Evolutionary conservation across 2,329 filamentous ascomycete genomes (phyloP).

Genomic region (Stagonosporopsis vannaccii): DNA sequence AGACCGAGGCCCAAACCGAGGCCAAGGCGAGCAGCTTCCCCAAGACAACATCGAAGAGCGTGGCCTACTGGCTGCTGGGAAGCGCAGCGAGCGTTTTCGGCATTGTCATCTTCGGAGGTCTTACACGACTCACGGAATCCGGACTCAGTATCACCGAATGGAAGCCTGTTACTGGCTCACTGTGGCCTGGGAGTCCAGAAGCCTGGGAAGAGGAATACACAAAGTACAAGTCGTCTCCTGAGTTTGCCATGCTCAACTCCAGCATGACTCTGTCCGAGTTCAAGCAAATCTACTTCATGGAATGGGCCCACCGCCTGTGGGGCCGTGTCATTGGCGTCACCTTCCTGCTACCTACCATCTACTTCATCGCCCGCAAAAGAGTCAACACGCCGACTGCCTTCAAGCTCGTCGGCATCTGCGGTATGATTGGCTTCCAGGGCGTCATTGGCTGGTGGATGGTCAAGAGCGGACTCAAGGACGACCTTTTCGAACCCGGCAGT

Average conservation of each 20-base stretch:
- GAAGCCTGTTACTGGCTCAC: slow-evolving; percentile 91
- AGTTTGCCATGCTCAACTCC: slow-evolving; percentile 90
- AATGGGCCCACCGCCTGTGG: slow-evolving; percentile 96
- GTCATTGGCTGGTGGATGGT: slow-evolving; percentile 99
- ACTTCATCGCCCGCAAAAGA: slow-evolving; percentile 81
- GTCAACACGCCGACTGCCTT: slow-evolving; percentile 80
- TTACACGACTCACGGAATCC: slow-evolving; percentile 94
- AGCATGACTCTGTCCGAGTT: slow-evolving; percentile 93
- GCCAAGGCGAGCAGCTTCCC: slow-evolving; percentile 54
- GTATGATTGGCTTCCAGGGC: slow-evolving; percentile 92
- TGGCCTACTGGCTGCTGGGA: slow-evolving; percentile 91
- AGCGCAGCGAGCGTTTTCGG: slow-evolving; percentile 95
- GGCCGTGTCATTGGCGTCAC: slow-evolving; percentile 88
- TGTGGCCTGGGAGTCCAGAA: slow-evolving; percentile 77
- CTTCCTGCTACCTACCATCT: slow-evolving; percentile 86
- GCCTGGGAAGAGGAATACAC: slow-evolving; percentile 94
- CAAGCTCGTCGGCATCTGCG: slow-evolving; percentile 82
- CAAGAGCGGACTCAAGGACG: slow-evolving; percentile 92
- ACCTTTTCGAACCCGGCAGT: slow-evolving; percentile 88
- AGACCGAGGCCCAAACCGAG: slow-evolving; percentile 11
- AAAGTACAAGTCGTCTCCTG: slow-evolving; percentile 90
- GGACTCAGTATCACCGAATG: slow-evolving; percentile 99
- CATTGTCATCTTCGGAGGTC: slow-evolving; percentile 92
- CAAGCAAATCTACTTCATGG: slow-evolving; percentile 99
- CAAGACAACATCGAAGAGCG: slow-evolving; percentile 73